These are phyloP conservation scores for Xylaria sp. DNA, from an alignment of 2,329 filamentous ascomycete species.

Conservation along the genomic window DNA sequence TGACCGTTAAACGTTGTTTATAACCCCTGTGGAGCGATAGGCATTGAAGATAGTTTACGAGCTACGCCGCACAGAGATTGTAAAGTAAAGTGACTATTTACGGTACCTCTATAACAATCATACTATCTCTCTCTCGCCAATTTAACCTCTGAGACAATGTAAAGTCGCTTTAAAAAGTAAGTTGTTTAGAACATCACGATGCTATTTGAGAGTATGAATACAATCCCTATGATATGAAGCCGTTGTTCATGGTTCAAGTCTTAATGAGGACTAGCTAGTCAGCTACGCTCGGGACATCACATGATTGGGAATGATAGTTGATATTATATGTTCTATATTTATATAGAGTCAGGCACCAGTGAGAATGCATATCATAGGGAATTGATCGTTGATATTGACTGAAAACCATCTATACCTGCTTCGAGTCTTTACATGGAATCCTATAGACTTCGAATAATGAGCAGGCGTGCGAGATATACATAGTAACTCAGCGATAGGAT, in stretches of 20 bases:
- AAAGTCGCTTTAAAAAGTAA: too few species aligned
- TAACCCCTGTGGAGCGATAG: too few species aligned
- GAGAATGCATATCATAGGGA: background rate
- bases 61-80: too few species aligned
- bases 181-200: background rate
- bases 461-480: slow-evolving; percentile 18
- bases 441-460: slow-evolving; percentile 12
- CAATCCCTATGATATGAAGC: background rate
- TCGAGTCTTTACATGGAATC: slow-evolving; percentile 2
- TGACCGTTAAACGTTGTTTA: too few species aligned
- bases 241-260: background rate
- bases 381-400: slow-evolving; percentile 2
- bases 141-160: too few species aligned
- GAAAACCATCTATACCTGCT: slow-evolving; percentile 25
- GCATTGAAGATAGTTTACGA: too few species aligned
- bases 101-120: too few species aligned
- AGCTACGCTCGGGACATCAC: background rate
- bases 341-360: too few species aligned
- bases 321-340: background rate
- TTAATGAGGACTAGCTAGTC: too few species aligned
- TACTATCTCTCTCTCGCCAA: too few species aligned
- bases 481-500: slow-evolving; percentile 7
- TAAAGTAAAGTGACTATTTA: too few species aligned
- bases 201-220: background rate
- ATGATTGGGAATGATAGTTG: too few species aligned